Evolutionary conservation across 352 stramenopile genomes (phyloP).

Genomic region (Aphanomyces euteiches): DNA sequence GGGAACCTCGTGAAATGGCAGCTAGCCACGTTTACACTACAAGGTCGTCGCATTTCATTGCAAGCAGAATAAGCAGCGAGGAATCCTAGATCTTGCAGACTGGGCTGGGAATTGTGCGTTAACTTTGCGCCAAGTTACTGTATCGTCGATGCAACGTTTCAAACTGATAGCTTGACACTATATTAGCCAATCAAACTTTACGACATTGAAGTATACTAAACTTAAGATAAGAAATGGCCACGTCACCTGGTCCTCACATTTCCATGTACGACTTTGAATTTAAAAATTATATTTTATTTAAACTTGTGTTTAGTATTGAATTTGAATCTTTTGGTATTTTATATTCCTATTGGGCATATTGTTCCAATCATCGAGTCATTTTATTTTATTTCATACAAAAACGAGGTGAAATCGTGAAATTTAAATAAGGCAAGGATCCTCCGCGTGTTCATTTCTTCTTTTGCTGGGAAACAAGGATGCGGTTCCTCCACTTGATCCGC

Average conservation of each 20-base stretch:
- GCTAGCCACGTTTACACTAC: too few species aligned
- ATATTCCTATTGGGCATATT: background rate
- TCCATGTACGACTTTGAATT: too few species aligned
- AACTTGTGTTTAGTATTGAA: background rate
- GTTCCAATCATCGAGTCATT: background rate
- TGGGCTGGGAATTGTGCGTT: too few species aligned
- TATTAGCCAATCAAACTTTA: background rate
- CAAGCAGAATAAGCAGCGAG: too few species aligned
- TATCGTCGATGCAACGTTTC: too few species aligned
- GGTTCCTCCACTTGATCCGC: conserved; percentile 98
- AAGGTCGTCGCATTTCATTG: too few species aligned
- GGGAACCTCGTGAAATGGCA: too few species aligned
- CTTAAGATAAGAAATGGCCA: background rate
- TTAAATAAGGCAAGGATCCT: background rate
- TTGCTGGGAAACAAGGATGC: conserved; percentile 61
- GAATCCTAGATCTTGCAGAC: too few species aligned
- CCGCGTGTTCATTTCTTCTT: conserved; percentile 14
- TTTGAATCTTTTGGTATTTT: background rate
- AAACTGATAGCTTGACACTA: background rate
- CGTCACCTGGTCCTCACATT: background rate
- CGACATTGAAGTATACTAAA: background rate
- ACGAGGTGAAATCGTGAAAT: background rate
- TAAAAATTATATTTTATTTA: background rate
- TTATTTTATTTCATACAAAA: conserved; percentile 12
- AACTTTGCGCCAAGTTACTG: too few species aligned